Evolutionary conservation across 148 eudicot genomes (phyloP), one percentile per base, ranked within the genome.

Genomic region (Fagopyrum esculentum): DNA sequence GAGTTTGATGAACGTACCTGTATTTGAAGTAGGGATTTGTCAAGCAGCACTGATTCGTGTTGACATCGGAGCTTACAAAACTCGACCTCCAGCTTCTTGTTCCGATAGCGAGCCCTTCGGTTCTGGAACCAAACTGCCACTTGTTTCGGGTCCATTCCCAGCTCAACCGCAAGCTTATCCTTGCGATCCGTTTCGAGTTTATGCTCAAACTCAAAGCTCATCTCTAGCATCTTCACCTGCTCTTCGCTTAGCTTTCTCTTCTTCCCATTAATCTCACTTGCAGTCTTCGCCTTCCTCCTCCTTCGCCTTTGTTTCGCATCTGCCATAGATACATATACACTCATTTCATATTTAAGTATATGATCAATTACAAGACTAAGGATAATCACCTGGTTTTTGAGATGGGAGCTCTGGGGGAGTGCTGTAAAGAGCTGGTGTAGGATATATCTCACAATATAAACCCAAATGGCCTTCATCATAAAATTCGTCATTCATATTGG

Each of bases 91-190:
- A 93, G 78, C 82, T 83, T 91, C 88, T 89, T 88, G 74, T 48
- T 87, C 93, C 87, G 91, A 91, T 91, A 93, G 3, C 98, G 82
- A 45, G 98, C 95, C 81, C 98, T 75, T 30, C 98, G 73, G 83
- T 93, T 93, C 74, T 93, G 98, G 72, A 93, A 93, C 98, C 98
- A 93, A 15, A 93, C 95, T 6, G 98, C 97, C 1, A 93, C 97
- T 66, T 93, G 98, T 72, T 90, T 86, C 2, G 95, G 95, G 17
- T 93, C 97, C 73, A 93, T 79, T 0, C 93, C 93, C 1, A 93
- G 86, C 73, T 93, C 95, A 19, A 83, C 69, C 2, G 98, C 97
- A 1, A 93, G 84, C 48, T 71, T 57, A 47, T 89, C 98, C 69
- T 93, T 93, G 40, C 93, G 83, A 74, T 89, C 98, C 0, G 95